Conservation (phyloP, 1,284 basidiomycete genomes). For the Peniophora sp. region DNA sequence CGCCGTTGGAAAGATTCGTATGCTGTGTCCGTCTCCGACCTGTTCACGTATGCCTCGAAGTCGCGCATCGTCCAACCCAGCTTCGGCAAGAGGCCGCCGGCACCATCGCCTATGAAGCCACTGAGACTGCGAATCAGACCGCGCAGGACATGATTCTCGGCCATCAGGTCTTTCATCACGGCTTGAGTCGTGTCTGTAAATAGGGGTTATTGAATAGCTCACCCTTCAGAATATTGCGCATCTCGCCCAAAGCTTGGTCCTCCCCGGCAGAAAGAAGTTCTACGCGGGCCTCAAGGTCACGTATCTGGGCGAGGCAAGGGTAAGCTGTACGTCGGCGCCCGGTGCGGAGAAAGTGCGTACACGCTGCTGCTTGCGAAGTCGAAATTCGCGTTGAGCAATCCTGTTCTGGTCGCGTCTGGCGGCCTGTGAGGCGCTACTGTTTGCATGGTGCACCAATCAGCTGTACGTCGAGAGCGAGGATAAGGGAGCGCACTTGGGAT, state of each 20-base stretch:
- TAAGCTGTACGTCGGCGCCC: conserved; percentile 4
- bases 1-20: conserved; percentile 79
- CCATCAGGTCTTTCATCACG: conserved; percentile 60
- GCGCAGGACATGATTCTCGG: conserved; percentile 81
- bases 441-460: conserved; percentile 1
- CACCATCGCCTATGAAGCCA: conserved; percentile 79
- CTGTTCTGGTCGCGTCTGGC: conserved; percentile 85
- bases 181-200: background rate
- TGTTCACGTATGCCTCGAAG: conserved; percentile 75
- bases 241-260: conserved; percentile 78
- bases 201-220: conserved; percentile 10
- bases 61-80: conserved; percentile 72
- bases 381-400: conserved; percentile 89
- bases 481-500: conserved; percentile 56
- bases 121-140: conserved; percentile 69
- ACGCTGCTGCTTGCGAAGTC: conserved; percentile 82
- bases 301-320: conserved; percentile 48
- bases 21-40: conserved; percentile 84
- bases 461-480: conserved; percentile 10
- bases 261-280: conserved; percentile 85
- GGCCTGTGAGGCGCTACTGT: conserved; percentile 67
- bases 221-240: conserved; percentile 78
- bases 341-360: conserved; percentile 25
- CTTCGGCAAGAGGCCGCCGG: conserved; percentile 67
- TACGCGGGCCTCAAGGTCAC: conserved; percentile 86